These are phyloP conservation scores for Pseudocercospora vitis DNA, from an alignment of 2,329 filamentous ascomycete genomes.

Conservation along the genomic window DNA sequence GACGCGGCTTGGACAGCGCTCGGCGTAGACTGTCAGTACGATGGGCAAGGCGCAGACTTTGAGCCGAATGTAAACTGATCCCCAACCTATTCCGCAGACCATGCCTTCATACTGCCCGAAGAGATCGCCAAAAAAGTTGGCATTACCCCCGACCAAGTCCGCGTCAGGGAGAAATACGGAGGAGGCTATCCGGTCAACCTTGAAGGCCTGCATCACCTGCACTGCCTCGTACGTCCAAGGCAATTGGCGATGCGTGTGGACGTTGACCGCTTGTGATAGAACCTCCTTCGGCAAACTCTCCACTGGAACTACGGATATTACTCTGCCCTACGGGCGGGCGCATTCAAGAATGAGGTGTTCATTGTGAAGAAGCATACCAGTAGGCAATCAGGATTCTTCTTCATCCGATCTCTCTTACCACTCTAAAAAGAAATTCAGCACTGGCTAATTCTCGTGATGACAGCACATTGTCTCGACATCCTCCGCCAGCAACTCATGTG, in stretches of 20 bases:
- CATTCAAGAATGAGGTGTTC: constrained; percentile 57
- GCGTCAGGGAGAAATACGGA: constrained; percentile 55
- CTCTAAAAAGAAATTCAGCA: too few relatives aligned
- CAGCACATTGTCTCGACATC: constrained; percentile 62
- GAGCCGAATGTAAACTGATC: too few relatives aligned
- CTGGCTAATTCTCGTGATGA: background rate
- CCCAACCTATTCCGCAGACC: too few relatives aligned
- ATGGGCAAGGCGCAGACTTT: background rate
- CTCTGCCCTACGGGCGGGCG: constrained; percentile 49
- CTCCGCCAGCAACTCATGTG: constrained; percentile 65
- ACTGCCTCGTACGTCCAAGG: constrained; percentile 44
- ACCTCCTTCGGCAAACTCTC: constrained; percentile 58
- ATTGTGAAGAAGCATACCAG: constrained; percentile 59
- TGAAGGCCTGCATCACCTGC: constrained; percentile 58
- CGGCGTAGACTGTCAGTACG: constrained; percentile 52
- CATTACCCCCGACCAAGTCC: constrained; percentile 56
- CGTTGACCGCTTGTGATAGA: constrained; percentile 41
- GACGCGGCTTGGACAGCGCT: constrained; percentile 59
- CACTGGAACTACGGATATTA: constrained; percentile 65
- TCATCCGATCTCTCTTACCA: too few relatives aligned
- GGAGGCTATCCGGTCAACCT: constrained; percentile 60
- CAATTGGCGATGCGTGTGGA: constrained; percentile 25
- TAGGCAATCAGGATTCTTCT: constrained; percentile 49
- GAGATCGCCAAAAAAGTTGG: constrained; percentile 53
- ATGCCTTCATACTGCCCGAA: constrained; percentile 15